These are phyloP conservation scores for Colletotrichum eremochloae DNA, from an alignment of 2,329 filamentous ascomycete genomes.

Conservation along the genomic window DNA sequence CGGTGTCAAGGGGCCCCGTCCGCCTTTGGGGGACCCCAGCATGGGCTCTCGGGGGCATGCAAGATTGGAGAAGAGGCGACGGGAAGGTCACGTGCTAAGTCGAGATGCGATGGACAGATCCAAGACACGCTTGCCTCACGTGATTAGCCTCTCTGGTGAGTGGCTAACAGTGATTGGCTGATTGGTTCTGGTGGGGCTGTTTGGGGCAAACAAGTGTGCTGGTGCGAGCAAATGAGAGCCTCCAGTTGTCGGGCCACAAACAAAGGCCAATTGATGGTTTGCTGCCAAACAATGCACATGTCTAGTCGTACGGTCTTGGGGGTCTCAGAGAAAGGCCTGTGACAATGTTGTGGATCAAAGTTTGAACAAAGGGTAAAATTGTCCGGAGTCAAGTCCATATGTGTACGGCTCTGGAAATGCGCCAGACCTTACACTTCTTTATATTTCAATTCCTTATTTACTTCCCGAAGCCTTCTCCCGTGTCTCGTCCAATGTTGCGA, in stretches of 20 bases:
- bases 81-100: slow-evolving; percentile 1
- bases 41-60: slow-evolving; percentile 31
- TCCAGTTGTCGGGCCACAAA: neutral
- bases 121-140: neutral
- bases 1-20: slow-evolving; percentile 15
- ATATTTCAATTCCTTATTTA: neutral
- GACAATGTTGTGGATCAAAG: neutral
- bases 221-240: slow-evolving; percentile 1
- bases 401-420: neutral
- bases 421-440: neutral
- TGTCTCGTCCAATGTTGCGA: slow-evolving; percentile 28
- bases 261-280: neutral
- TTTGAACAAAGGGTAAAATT: slow-evolving; percentile 7
- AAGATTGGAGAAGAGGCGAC: neutral
- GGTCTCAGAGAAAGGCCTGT: neutral
- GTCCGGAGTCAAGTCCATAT: neutral
- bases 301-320: neutral
- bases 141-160: neutral
- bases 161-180: neutral
- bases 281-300: slow-evolving; percentile 5
- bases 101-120: neutral
- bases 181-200: neutral
- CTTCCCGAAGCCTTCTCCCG: slow-evolving; percentile 31
- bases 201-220: neutral
- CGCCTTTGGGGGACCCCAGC: neutral